Conservation (phyloP, 768 basidiomycete species). For the Leccinum boreale region DNA sequence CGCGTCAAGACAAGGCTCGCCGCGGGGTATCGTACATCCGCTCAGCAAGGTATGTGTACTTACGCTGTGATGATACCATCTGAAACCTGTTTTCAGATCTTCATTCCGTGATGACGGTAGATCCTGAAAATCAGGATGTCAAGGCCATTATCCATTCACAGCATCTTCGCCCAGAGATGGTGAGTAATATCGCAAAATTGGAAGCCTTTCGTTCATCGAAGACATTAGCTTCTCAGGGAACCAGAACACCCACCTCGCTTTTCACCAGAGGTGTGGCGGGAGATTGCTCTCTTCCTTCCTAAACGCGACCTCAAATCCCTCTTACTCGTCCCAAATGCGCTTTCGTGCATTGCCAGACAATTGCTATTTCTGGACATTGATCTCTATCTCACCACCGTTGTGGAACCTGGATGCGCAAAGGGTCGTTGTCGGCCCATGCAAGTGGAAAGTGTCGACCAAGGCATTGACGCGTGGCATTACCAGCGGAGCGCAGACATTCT, state of each 20-base stretch:
- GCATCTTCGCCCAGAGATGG: slow-evolving; percentile 54
- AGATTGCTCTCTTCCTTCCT: slow-evolving; percentile 61
- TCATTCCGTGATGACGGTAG: slow-evolving; percentile 57
- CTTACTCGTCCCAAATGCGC: slow-evolving; percentile 59
- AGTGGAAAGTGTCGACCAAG: slow-evolving; percentile 19
- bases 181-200: slow-evolving; percentile 20
- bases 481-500: slow-evolving; percentile 71
- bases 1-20: slow-evolving; percentile 66
- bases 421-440: slow-evolving; percentile 10
- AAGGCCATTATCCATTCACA: slow-evolving; percentile 54
- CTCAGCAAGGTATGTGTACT: slow-evolving; percentile 53
- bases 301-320: slow-evolving; percentile 63
- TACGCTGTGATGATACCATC: not conserved
- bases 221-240: slow-evolving; percentile 29
- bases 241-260: slow-evolving; percentile 50
- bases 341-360: slow-evolving; percentile 68
- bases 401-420: slow-evolving; percentile 22
- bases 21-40: slow-evolving; percentile 56
- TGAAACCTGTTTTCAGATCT: slow-evolving; percentile 45
- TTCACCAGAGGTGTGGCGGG: slow-evolving; percentile 69
- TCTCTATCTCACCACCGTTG: slow-evolving; percentile 50
- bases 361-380: slow-evolving; percentile 62
- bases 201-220: not conserved
- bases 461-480: slow-evolving; percentile 46
- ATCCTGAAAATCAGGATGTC: slow-evolving; percentile 71